A percentile compares a stretch with the other conserved stretches of the same genome.
Conservation (phyloP, 179 eudicot species). For the Heliamphora pulchella region DNA sequence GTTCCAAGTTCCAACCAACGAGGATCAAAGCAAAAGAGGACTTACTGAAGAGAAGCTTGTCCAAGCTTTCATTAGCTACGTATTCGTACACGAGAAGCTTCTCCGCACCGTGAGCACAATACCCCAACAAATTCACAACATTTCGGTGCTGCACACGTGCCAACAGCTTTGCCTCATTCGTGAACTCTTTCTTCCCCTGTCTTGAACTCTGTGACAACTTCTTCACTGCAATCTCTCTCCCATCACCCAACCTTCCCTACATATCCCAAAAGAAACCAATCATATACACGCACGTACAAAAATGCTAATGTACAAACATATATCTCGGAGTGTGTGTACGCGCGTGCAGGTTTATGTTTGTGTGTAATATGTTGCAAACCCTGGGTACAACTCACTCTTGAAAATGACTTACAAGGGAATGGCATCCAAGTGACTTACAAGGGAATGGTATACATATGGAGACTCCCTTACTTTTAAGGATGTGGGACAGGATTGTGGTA, state of each 20-base stretch:
- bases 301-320: no score
- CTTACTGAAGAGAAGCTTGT: constrained; percentile 93
- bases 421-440: no score
- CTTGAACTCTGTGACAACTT: constrained; percentile 53
- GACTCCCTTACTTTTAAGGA: no score
- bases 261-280: constrained; percentile 16
- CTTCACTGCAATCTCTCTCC: constrained; percentile 84
- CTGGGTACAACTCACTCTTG: no score
- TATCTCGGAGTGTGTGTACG: no score
- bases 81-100: constrained; percentile 91
- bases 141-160: constrained; percentile 83
- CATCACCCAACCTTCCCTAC: constrained; percentile 80
- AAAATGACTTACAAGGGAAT: no score
- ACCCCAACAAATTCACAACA: constrained; percentile 85
- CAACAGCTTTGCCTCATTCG: constrained; percentile 76
- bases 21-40: constrained; percentile 14
- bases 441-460: no score
- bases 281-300: background rate
- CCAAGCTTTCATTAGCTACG: constrained; percentile 73
- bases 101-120: constrained; percentile 54
- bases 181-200: constrained; percentile 79
- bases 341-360: no score
- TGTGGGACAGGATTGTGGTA: no score
- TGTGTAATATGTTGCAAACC: no score
- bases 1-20: background rate